These are phyloP conservation scores for Candida pseudoviswanathii DNA, from an alignment of 1,139 yeast genomes.

Conservation along the genomic window DNA sequence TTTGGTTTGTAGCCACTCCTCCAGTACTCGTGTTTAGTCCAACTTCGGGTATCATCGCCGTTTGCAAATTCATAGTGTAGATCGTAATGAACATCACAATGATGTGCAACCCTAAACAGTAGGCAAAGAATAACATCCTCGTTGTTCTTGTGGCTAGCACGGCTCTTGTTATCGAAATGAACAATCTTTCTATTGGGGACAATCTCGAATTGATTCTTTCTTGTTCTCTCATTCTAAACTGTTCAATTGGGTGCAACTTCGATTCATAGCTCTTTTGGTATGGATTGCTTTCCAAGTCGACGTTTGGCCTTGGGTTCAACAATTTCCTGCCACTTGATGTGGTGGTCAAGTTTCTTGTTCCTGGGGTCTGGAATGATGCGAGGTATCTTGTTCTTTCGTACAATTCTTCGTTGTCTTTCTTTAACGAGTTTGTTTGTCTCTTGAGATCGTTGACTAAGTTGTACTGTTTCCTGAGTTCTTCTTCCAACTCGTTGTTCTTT, in stretches of 20 bases:
- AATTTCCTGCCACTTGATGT: slow-evolving; percentile 22
- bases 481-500: slow-evolving; percentile 80
- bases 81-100: slow-evolving; percentile 69
- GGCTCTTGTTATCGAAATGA: slow-evolving; percentile 71
- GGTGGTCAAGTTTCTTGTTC: slow-evolving; percentile 17
- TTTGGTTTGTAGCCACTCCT: slow-evolving; percentile 24
- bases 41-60: slow-evolving; percentile 52
- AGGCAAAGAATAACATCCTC: slow-evolving; percentile 70
- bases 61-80: slow-evolving; percentile 54
- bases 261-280: slow-evolving; percentile 72
- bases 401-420: slow-evolving; percentile 73
- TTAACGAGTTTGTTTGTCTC: slow-evolving; percentile 63
- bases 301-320: slow-evolving; percentile 38
- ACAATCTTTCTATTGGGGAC: slow-evolving; percentile 79
- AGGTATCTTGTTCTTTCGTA: slow-evolving; percentile 82
- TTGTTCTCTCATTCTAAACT: slow-evolving; percentile 75
- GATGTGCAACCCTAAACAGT: slow-evolving; percentile 75
- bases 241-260: slow-evolving; percentile 80
- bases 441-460: slow-evolving; percentile 59
- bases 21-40: slow-evolving; percentile 52
- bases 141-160: slow-evolving; percentile 74
- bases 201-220: slow-evolving; percentile 73
- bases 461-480: slow-evolving; percentile 66
- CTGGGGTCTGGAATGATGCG: slow-evolving; percentile 45
- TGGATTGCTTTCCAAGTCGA: slow-evolving; percentile 58